Evolutionary conservation across 1,139 yeast species (phyloP).

Genomic region (Sugiyamaella pinicola): DNA sequence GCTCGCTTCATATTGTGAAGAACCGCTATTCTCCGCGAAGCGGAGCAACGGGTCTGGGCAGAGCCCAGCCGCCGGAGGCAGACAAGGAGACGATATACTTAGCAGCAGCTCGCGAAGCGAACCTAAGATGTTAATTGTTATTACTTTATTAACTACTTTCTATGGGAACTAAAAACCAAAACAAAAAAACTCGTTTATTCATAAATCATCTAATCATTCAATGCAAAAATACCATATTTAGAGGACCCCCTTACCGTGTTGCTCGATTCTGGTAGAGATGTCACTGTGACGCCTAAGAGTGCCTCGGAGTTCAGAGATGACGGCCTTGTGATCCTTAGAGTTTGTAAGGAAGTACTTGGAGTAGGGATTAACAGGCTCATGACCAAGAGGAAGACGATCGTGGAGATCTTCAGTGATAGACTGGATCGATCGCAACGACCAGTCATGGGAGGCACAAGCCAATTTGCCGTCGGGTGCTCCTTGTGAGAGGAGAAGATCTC

Average conservation of each 20-base stretch:
- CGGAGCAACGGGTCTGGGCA: not conserved
- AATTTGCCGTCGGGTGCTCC: conserved; percentile 24
- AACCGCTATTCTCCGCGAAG: not conserved
- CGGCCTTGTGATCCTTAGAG: conserved; percentile 31
- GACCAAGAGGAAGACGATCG: conserved; percentile 34
- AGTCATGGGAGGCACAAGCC: conserved; percentile 39
- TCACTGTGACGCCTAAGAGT: conserved; percentile 34
- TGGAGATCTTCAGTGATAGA: conserved; percentile 37
- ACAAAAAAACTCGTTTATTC: conserved; percentile 4
- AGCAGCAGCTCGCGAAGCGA: not conserved
- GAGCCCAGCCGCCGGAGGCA: conserved; percentile 3
- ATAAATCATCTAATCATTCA: conserved; percentile 10
- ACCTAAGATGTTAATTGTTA: not conserved
- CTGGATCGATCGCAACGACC: conserved; percentile 38
- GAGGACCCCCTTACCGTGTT: conserved; percentile 39
- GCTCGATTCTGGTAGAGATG: conserved; percentile 37
- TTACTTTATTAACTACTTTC: too few relatives aligned
- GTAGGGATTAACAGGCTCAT: conserved; percentile 34
- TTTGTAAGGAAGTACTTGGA: conserved; percentile 31
- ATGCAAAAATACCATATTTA: conserved; percentile 13
- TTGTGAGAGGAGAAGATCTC: conserved; percentile 27
- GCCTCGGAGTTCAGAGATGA: conserved; percentile 33
- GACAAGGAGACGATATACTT: too few relatives aligned
- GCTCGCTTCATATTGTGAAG: not conserved
- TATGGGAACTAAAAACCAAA: not conserved